Evolutionary conservation across 1,284 basidiomycete genomes (phyloP).

Genomic region (Ganoderma boninense): DNA sequence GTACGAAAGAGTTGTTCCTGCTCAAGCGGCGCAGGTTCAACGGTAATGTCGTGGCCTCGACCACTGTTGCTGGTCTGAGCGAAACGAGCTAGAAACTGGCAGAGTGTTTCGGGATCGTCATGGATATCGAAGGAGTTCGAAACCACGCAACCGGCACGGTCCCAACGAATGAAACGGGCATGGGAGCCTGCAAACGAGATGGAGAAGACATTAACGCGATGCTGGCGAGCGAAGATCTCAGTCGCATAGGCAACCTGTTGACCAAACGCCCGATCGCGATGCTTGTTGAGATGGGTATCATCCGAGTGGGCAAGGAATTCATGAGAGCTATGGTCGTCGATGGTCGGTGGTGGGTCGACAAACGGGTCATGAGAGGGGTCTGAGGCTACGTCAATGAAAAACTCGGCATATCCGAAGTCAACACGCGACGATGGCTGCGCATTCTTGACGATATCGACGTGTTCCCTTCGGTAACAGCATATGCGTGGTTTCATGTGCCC

Average conservation of each 20-base stretch:
- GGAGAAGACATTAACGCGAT: slow-evolving; percentile 34
- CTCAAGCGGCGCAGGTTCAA: slow-evolving; percentile 16
- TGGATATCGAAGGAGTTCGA: slow-evolving; percentile 38
- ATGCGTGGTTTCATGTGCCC: not conserved
- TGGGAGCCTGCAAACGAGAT: slow-evolving; percentile 33
- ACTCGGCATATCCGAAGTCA: not conserved
- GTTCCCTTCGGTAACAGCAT: not conserved
- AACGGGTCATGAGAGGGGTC: not conserved
- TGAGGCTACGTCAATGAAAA: not conserved
- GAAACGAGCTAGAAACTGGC: slow-evolving; percentile 40
- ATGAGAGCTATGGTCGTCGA: not conserved
- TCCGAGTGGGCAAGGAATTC: slow-evolving; percentile 6
- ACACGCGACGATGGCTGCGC: not conserved
- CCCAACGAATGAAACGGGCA: slow-evolving; percentile 41
- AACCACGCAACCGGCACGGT: slow-evolving; percentile 41
- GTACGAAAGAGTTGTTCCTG: slow-evolving; percentile 20
- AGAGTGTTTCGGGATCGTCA: slow-evolving; percentile 25
- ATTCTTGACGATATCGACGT: not conserved
- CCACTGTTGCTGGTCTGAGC: slow-evolving; percentile 20
- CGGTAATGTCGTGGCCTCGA: slow-evolving; percentile 36
- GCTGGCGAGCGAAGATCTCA: slow-evolving; percentile 23
- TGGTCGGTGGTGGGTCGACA: not conserved
- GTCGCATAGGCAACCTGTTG: slow-evolving; percentile 18
- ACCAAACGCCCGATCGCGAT: slow-evolving; percentile 11
- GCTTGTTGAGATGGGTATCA: not conserved